Percentiles rank a stretch among this genome's conserved stretches.
Evolutionary conservation across 2,329 filamentous ascomycete species (phyloP).

Genomic region (Lachnellula cervina): DNA sequence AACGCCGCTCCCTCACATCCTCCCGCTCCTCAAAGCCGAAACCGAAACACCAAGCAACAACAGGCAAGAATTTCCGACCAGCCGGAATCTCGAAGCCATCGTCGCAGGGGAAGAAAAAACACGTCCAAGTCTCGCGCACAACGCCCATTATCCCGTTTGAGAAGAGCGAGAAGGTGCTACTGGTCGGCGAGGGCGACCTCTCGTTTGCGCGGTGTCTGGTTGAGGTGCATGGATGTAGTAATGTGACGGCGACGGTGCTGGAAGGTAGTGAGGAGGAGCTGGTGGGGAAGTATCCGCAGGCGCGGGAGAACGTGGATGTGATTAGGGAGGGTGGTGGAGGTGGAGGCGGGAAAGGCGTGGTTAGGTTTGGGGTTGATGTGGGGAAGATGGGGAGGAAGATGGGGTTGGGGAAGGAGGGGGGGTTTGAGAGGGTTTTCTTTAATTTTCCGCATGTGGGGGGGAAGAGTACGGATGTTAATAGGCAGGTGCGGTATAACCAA

Average conservation of each 20-base stretch:
- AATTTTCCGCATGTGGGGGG: slow-evolving; percentile 97
- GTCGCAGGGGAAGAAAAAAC: slow-evolving; percentile 5
- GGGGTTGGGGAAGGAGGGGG: slow-evolving; percentile 30
- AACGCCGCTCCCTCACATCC: slow-evolving; percentile 16
- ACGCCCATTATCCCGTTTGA: slow-evolving; percentile 63
- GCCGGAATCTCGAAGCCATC: slow-evolving; percentile 15
- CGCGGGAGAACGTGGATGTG: slow-evolving; percentile 50
- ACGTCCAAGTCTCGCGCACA: slow-evolving; percentile 26
- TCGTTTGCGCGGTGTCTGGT: slow-evolving; percentile 69
- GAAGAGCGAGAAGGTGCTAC: slow-evolving; percentile 62
- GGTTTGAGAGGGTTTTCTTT: slow-evolving; percentile 79
- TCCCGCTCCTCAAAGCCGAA: slow-evolving; percentile 6
- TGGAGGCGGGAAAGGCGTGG: no score
- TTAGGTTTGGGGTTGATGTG: slow-evolving; percentile 64
- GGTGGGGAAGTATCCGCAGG: slow-evolving; percentile 69
- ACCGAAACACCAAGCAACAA: slow-evolving; percentile 3
- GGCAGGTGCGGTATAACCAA: slow-evolving; percentile 91
- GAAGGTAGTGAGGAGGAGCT: slow-evolving; percentile 56
- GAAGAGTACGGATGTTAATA: slow-evolving; percentile 85
- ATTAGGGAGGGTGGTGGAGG: slow-evolving; percentile 42
- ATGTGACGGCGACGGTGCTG: slow-evolving; percentile 65
- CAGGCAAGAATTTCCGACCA: slow-evolving; percentile 10
- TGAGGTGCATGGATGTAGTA: slow-evolving; percentile 58
- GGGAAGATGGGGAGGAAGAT: slow-evolving; percentile 45
- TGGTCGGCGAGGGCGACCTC: slow-evolving; percentile 77